phyloP scores from a whole-genome alignment of 2,329 filamentous ascomycete species.

The Hysterium pulicare region DNA sequence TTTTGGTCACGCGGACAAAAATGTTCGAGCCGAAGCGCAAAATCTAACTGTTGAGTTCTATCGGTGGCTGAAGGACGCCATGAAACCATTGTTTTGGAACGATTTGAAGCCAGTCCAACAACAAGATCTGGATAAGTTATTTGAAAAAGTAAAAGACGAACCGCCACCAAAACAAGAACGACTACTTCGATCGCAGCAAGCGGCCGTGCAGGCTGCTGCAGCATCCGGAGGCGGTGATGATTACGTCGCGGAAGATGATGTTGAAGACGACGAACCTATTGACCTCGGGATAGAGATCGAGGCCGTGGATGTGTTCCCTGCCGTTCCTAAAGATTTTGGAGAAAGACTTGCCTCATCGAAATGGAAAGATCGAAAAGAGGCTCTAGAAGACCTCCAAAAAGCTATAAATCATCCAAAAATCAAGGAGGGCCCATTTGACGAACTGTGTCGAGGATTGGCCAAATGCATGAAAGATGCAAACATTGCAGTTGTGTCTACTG shows the following conservation, averaged over 20 bases:
- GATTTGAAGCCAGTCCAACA: conserved; percentile 96
- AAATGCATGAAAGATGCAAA: conserved; percentile 99
- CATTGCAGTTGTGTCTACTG: conserved; percentile 86
- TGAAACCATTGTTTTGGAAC: conserved; percentile 97
- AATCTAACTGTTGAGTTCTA: conserved; percentile 92
- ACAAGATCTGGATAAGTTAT: conserved; percentile 86
- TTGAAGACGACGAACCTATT: conserved; percentile 67
- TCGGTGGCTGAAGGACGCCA: conserved; percentile 92
- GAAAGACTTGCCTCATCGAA: conserved; percentile 87
- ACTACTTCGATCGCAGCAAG: conserved; percentile 84
- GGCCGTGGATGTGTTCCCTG: conserved; percentile 79
- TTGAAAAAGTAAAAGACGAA: conserved; percentile 89
- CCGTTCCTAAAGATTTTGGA: conserved; percentile 75
- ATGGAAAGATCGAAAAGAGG: conserved; percentile 98
- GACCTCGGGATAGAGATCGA: conserved; percentile 66
- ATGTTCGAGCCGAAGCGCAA: conserved; percentile 90
- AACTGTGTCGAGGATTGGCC: conserved; percentile 77
- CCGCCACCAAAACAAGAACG: conserved; percentile 85
- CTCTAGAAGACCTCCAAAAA: conserved; percentile 74
- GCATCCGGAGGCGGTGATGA: conserved; percentile 53
- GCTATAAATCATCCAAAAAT: conserved; percentile 82
- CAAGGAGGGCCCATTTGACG: conserved; percentile 84
- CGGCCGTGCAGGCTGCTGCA: conserved; percentile 68
- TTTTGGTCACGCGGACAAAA: conserved; percentile 97
- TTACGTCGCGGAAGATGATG: conserved; percentile 49